Evolutionary conservation across 345 rosid species (phyloP).

Genomic region (Eucalyptus microcorys): DNA sequence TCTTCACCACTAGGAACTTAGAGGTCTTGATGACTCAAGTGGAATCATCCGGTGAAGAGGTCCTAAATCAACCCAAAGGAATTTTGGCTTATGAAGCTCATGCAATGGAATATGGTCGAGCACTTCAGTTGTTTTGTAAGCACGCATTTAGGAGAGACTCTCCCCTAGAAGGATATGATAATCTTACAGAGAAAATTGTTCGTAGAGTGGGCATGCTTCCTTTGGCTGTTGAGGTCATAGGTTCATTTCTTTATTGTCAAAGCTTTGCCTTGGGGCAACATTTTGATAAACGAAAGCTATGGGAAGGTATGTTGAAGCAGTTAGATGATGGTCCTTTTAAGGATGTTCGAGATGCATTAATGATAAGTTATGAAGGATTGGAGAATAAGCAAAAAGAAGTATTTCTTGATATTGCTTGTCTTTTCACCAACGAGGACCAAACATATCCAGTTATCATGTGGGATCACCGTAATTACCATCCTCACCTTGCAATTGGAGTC

Average conservation of each 20-base stretch:
- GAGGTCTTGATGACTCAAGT: not conserved
- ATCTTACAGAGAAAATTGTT: not conserved
- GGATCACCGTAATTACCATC: not conserved
- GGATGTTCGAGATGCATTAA: not conserved
- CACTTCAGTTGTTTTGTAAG: not conserved
- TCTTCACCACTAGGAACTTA: not conserved
- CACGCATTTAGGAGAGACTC: not conserved
- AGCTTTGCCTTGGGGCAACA: accelerated
- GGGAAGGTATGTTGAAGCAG: not conserved
- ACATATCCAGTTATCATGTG: not conserved
- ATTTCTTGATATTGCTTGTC: not conserved
- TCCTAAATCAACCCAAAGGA: too few relatives aligned
- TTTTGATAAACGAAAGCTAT: accelerated
- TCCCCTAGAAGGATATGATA: not conserved
- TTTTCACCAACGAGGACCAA: not conserved
- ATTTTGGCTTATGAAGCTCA: not conserved
- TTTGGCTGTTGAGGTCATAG: not conserved
- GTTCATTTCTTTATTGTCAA: accelerated
- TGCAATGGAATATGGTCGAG: not conserved
- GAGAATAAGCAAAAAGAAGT: not conserved
- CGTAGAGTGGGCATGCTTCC: not conserved
- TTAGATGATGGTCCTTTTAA: not conserved
- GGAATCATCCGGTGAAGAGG: accelerated
- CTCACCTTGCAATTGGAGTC: accelerated
- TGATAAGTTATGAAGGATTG: not conserved